Evolutionary conservation across 2,329 filamentous ascomycete genomes (phyloP).

Genomic region (Fusarium ambrosium): DNA sequence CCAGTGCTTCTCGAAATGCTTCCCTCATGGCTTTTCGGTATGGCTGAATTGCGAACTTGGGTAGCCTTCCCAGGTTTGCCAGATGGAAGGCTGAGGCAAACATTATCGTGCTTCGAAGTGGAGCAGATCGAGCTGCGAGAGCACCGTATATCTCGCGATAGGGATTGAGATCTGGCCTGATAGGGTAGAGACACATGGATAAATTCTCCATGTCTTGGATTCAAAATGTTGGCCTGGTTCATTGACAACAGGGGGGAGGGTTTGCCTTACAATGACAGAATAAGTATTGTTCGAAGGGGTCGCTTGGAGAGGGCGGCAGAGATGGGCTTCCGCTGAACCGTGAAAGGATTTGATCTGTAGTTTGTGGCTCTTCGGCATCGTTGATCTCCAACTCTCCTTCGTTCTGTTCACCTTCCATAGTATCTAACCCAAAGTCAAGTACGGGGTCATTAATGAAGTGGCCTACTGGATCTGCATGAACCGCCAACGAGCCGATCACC

Average conservation of each 20-base stretch:
- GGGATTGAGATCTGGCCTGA: background rate
- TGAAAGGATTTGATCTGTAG: background rate
- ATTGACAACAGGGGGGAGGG: background rate
- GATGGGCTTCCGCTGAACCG: background rate
- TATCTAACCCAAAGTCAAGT: background rate
- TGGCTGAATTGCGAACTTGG: background rate
- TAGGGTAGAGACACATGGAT: background rate
- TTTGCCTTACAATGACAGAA: background rate
- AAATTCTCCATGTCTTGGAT: background rate
- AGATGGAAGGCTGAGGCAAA: conserved; percentile 15
- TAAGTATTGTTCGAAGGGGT: background rate
- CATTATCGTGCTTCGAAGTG: background rate
- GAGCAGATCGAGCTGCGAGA: background rate
- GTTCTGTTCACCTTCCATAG: background rate
- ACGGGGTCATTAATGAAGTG: background rate
- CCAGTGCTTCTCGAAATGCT: background rate
- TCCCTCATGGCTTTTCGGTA: background rate
- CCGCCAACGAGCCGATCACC: background rate
- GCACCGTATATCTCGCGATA: conserved; percentile 4
- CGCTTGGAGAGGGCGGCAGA: background rate
- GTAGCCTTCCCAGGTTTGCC: background rate
- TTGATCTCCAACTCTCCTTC: background rate
- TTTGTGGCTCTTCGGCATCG: background rate
- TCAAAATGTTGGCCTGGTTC: background rate
- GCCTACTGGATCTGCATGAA: background rate